These are phyloP conservation scores for Colletotrichum siamense DNA, from an alignment of 2,329 filamentous ascomycete genomes.

Conservation along the genomic window DNA sequence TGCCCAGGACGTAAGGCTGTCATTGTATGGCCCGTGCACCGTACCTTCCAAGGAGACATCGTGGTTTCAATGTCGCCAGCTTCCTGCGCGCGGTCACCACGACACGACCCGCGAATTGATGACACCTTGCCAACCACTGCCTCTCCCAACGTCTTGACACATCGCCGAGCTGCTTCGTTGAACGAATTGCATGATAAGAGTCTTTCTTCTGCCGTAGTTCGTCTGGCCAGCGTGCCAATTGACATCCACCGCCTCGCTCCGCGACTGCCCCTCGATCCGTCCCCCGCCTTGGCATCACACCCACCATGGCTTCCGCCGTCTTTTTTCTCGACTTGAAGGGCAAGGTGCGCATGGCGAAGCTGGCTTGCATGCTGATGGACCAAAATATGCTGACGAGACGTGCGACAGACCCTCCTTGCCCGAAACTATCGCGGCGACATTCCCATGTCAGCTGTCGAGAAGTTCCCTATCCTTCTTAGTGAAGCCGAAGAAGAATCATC, in stretches of 20 bases:
- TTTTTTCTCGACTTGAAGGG: slow-evolving; percentile 99
- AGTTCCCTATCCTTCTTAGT: slow-evolving; percentile 93
- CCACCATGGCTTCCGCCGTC: slow-evolving; percentile 89
- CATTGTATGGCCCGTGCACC: slow-evolving; percentile 10
- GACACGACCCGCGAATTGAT: slow-evolving; percentile 6
- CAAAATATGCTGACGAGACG: slow-evolving; percentile 25
- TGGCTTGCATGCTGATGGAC: too few relatives aligned
- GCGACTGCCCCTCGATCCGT: slow-evolving; percentile 25
- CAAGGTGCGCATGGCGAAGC: slow-evolving; percentile 69
- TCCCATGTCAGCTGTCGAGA: slow-evolving; percentile 98
- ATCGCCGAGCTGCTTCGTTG: not conserved
- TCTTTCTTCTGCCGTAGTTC: slow-evolving; percentile 16
- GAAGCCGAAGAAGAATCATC: slow-evolving; percentile 99
- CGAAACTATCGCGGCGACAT: slow-evolving; percentile 99
- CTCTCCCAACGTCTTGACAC: not conserved
- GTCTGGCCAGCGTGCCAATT: slow-evolving; percentile 32
- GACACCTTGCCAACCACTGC: not conserved
- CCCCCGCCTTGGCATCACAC: slow-evolving; percentile 25
- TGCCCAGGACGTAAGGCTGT: slow-evolving; percentile 8
- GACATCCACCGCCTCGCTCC: slow-evolving; percentile 25
- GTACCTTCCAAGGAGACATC: slow-evolving; percentile 20
- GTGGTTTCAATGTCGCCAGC: slow-evolving; percentile 23
- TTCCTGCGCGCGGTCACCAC: not conserved
- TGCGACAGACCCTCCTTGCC: slow-evolving; percentile 85
- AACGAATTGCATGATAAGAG: slow-evolving; percentile 4